Evolutionary conservation across 2,329 filamentous ascomycete genomes (phyloP), one percentile per base, ranked within the genome.

Genomic region (Dothidotthia symphoricarpi): DNA sequence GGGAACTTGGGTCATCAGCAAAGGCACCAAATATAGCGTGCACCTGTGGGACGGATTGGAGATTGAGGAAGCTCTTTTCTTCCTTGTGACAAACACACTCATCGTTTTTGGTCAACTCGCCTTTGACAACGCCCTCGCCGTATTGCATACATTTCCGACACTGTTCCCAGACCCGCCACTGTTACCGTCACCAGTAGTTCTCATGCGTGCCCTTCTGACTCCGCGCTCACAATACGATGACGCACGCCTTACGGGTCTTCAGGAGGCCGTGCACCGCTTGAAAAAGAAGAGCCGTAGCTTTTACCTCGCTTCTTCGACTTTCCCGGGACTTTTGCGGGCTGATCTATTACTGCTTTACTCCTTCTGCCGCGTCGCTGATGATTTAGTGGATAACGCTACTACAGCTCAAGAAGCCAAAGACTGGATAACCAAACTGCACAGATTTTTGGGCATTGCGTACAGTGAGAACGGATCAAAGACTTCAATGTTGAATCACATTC

Each of bases 51-150:
- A 77, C 2, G 75, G 75, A 6, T 64, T 88, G 19, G 85, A 88
- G 34, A 72, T 88, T 14, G 85, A 89, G 66, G 85, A 89, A 59
- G 84, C 83, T 0, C 50, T 84, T 6, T 88, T 88, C 69, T 89
- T 89, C 63, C 68, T 88, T 3, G 65, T 77, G 3, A 87, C 83
- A 2, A 88, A 88, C 57, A 70, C 69, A 0, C 66, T 89, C 14
- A 81, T 89, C 38, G 81, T 87, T 0, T 82, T 83, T 56, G 85
- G 85, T 1, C 68, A 85, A 16, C 69, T 81, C 1, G 81, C 83
- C 0, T 83, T 86, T 47, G 85, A 88, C 61, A 80, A 86, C 54
- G 81, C 80, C 3, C 56, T 86, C 24, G 80, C 83, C 1, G 74
- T 88, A 11, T 63, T 85, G 6, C 74, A 83, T 49, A 75, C 78